Evolutionary conservation across 441 rosid species (phyloP).

Genomic region (Pelargonium australe): DNA sequence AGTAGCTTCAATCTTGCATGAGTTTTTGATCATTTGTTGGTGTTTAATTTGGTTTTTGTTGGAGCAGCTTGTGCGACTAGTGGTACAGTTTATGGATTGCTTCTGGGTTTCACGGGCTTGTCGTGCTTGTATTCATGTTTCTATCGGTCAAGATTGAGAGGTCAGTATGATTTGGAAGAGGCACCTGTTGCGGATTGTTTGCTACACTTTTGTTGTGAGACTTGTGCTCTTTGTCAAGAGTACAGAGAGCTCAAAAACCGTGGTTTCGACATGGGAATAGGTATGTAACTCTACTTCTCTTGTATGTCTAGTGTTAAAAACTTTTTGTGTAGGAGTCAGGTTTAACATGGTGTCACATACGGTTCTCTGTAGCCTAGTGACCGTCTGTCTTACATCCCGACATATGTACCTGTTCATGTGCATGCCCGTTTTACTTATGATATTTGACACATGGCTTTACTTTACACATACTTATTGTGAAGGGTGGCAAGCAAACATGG

Average conservation of each 20-base stretch:
- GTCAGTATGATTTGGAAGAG: slow-evolving; percentile 30
- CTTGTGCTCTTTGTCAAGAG: slow-evolving; percentile 35
- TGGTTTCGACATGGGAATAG: slow-evolving; percentile 39
- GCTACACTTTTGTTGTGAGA: slow-evolving; percentile 33
- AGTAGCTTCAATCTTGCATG: background rate
- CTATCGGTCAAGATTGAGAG: slow-evolving; percentile 32
- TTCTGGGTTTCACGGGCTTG: slow-evolving; percentile 18
- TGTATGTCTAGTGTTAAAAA: background rate
- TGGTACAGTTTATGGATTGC: slow-evolving; percentile 28
- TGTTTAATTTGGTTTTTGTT: background rate
- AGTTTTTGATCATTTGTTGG: background rate
- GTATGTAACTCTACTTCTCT: background rate
- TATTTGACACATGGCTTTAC: no score
- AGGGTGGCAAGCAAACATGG: slow-evolving; percentile 42
- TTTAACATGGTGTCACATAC: background rate
- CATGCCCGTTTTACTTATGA: no score
- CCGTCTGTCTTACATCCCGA: no score
- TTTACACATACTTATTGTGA: background rate
- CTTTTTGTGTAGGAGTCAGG: background rate
- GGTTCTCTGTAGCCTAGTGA: no score
- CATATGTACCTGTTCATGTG: no score
- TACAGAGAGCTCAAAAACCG: slow-evolving; percentile 38
- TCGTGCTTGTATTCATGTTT: slow-evolving; percentile 32
- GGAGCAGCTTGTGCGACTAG: slow-evolving; percentile 30
- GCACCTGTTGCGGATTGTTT: slow-evolving; percentile 35